Base-by-base conservation (phyloP, 768 basidiomycete species). In the Termitomyces sp. region DNA sequence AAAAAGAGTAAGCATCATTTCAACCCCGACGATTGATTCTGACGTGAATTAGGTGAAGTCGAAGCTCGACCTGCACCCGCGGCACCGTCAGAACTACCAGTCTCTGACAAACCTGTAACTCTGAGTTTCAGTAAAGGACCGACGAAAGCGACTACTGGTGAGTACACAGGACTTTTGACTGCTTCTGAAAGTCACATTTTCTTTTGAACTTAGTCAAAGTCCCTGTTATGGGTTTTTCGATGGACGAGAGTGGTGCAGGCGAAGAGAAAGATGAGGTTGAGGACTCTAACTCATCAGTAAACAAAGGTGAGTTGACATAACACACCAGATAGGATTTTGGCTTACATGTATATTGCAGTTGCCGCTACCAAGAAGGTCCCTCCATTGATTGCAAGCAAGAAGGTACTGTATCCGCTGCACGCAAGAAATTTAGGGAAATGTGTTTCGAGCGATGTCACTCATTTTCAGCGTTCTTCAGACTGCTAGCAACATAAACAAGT, bases 401-500 rank as follows among this genome's bases (percentile, higher is more conserved):
- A 92, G 86, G 92, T 88, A 63, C 37, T 71, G 60, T 58, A 29
- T 62, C 19, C 44, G 38, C 31, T 11, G 38, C 45, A 11, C 21
- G 14, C 48, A 52, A 56, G 43, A 41, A 25, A 54, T 44, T 17
- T 14, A 53, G 44, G 35, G 32, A 40, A 45, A 46, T 40, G 16
- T 46, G 45, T 34, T 29, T 45, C 31, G 47, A 46, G 50, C 42
- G 17, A 38, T 59, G 38, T 53, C 56, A 46, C 63, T 56, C 34
- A 41, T 53, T 31, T 41, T 53, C 46, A 55, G 46, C 44, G 1
- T 56, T 56, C 42, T 68, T 19, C 68, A 97, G 92, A 90, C 86
- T 44, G 90, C 83, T 48, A 90, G 82, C 69, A 94, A 95, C 65
- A 98, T 99, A 68, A 87, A 82, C 65, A 98, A 98, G 69, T 99